Evolutionary conservation across 2,329 filamentous ascomycete genomes (phyloP).

Genomic region (Cercospora brassicicola): DNA sequence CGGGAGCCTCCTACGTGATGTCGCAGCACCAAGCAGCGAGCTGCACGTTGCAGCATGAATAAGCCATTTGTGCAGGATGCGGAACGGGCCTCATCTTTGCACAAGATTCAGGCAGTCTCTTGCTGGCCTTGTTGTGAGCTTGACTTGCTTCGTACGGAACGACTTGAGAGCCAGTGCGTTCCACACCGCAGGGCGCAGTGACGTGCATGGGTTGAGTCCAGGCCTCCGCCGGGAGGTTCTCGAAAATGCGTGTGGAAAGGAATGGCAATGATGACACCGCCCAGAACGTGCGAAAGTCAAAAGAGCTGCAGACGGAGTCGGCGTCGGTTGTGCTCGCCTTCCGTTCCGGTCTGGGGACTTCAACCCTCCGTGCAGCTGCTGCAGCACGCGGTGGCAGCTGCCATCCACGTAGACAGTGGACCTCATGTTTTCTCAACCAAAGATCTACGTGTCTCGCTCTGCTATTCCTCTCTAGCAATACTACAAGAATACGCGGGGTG

Average conservation of each 20-base stretch:
- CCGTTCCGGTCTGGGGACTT: not conserved
- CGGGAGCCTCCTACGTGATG: conserved; percentile 8
- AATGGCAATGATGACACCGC: not conserved
- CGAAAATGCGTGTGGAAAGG: not conserved
- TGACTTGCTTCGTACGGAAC: not conserved
- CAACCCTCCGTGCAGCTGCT: not conserved
- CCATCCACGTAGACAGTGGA: not conserved
- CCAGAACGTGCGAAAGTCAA: not conserved
- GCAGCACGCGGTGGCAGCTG: not conserved
- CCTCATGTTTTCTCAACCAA: not conserved
- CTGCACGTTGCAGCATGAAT: not conserved
- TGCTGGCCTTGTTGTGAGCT: not conserved
- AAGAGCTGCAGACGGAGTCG: not conserved
- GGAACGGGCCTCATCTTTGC: conserved; percentile 4
- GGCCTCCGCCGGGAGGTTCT: not conserved
- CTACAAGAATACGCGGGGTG: not conserved
- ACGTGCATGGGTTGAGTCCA: not conserved
- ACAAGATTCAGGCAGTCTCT: not conserved
- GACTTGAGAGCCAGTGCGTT: not conserved
- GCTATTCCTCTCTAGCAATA: not conserved
- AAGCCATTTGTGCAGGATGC: conserved; percentile 8
- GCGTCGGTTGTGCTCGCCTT: not conserved
- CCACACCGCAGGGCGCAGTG: not conserved
- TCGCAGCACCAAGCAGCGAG: not conserved
- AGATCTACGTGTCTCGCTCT: not conserved